Conservation (phyloP, 306 rosid genomes). For the Glycine soja region DNA sequence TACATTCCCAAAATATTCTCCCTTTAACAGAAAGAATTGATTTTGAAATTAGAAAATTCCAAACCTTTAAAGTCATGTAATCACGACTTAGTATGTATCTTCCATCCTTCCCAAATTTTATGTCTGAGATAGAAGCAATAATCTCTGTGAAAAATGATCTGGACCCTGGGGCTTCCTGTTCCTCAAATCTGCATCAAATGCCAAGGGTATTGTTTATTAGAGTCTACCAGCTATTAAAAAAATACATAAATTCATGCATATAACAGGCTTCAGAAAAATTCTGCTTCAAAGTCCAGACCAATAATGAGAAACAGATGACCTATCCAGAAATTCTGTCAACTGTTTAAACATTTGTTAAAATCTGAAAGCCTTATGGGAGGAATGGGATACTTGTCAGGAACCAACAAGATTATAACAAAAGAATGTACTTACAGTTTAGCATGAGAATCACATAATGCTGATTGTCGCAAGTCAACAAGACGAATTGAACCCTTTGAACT, state of each 20-base stretch:
- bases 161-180: slow-evolving; percentile 92
- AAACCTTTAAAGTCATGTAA: slow-evolving; percentile 98
- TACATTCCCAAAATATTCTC: slow-evolving; percentile 15
- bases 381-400: neutral
- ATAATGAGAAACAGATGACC: slow-evolving; percentile 13
- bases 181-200: slow-evolving; percentile 82
- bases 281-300: slow-evolving; percentile 12
- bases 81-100: slow-evolving; percentile 96
- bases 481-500: slow-evolving; percentile 99
- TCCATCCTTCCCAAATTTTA: slow-evolving; percentile 90
- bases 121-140: slow-evolving; percentile 97
- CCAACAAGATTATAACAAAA: slow-evolving; percentile 19
- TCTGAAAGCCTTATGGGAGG: neutral
- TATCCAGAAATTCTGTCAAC: slow-evolving; percentile 16
- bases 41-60: slow-evolving; percentile 23
- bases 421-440: slow-evolving; percentile 74
- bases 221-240: slow-evolving; percentile 32
- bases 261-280: slow-evolving; percentile 34
- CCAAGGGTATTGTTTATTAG: slow-evolving; percentile 45
- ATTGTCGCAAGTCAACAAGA: slow-evolving; percentile 94
- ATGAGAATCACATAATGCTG: slow-evolving; percentile 96
- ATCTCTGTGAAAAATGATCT: slow-evolving; percentile 98
- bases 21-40: neutral
- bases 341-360: too few relatives aligned
- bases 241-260: slow-evolving; percentile 24